Evolutionary conservation across 306 rosid species (phyloP).

Genomic region (Rosa rugosa): DNA sequence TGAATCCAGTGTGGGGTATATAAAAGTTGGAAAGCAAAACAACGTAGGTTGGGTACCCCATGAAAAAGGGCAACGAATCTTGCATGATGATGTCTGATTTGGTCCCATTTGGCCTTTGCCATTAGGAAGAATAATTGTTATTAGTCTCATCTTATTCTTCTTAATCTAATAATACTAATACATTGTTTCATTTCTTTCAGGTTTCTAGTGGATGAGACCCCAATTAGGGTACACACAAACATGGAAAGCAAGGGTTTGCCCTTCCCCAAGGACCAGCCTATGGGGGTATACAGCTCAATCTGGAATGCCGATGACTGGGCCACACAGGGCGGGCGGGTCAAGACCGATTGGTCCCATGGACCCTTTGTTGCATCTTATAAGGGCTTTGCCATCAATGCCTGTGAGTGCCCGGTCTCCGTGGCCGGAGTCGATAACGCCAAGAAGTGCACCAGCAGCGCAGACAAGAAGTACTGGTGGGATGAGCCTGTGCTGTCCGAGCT

Average conservation of each 20-base stretch:
- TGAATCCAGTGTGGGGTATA: not conserved
- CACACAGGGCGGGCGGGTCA: slow-evolving; percentile 95
- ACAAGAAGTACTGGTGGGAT: slow-evolving; percentile 89
- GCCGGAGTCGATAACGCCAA: slow-evolving; percentile 37
- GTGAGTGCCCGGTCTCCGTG: slow-evolving; percentile 47
- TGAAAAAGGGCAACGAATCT: slow-evolving; percentile 45
- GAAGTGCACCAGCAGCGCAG: slow-evolving; percentile 55
- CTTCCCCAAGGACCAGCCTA: slow-evolving; percentile 78
- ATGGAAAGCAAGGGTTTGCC: slow-evolving; percentile 81
- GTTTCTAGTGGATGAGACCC: slow-evolving; percentile 78
- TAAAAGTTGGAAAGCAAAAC: slow-evolving; percentile 10
- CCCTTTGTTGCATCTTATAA: slow-evolving; percentile 75
- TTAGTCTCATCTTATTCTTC: not conserved
- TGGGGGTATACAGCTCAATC: slow-evolving; percentile 92
- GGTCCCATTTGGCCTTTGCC: not conserved
- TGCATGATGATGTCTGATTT: slow-evolving; percentile 13
- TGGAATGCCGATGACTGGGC: slow-evolving; percentile 99
- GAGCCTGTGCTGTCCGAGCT: slow-evolving; percentile 59
- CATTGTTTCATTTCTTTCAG: slow-evolving; percentile 24
- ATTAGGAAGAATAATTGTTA: not conserved
- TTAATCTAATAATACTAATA: not conserved
- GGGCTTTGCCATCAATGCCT: slow-evolving; percentile 66
- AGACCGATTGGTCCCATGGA: slow-evolving; percentile 94
- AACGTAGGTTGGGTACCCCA: not conserved
- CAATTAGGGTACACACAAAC: slow-evolving; percentile 76